A percentile compares a stretch with the other conserved stretches of the same genome.
Evolutionary conservation across 2,329 filamentous ascomycete genomes (phyloP).

Genomic region (Colletotrichum caudatum): DNA sequence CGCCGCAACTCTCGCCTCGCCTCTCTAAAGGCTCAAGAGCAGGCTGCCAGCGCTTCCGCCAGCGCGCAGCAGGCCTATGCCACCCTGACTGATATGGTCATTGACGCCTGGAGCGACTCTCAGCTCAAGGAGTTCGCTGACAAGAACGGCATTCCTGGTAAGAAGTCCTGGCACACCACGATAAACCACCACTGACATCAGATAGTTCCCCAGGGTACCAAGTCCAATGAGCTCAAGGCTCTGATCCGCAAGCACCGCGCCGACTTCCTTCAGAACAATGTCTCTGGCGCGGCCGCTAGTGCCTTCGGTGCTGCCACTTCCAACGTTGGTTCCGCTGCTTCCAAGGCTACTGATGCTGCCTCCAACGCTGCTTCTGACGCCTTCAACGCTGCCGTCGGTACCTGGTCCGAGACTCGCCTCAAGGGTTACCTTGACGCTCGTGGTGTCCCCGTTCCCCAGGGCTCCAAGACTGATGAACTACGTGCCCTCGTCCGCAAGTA

Average conservation of each 20-base stretch:
- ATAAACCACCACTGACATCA: not conserved
- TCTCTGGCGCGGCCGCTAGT: slow-evolving; percentile 67
- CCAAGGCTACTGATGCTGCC: slow-evolving; percentile 79
- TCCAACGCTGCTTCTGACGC: slow-evolving; percentile 72
- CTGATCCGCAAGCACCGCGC: slow-evolving; percentile 90
- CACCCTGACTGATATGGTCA: slow-evolving; percentile 83
- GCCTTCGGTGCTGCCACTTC: slow-evolving; percentile 79
- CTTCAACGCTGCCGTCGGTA: slow-evolving; percentile 71
- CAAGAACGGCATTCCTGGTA: slow-evolving; percentile 80
- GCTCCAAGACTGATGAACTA: slow-evolving; percentile 77
- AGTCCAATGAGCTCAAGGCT: slow-evolving; percentile 88
- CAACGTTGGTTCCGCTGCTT: slow-evolving; percentile 80
- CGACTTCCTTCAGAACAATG: slow-evolving; percentile 75
- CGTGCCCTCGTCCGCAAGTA: slow-evolving; percentile 80
- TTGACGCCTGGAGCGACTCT: slow-evolving; percentile 90
- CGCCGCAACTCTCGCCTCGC: slow-evolving; percentile 91
- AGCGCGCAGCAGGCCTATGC: slow-evolving; percentile 78
- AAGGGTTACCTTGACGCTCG: slow-evolving; percentile 84
- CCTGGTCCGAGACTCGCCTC: slow-evolving; percentile 81
- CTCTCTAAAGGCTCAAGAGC: slow-evolving; percentile 74
- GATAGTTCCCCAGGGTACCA: slow-evolving; percentile 90
- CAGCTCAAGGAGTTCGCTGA: slow-evolving; percentile 94
- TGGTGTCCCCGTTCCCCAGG: slow-evolving; percentile 79
- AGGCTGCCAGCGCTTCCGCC: slow-evolving; percentile 70
- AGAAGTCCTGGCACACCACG: not conserved